Base-by-base conservation (phyloP, 2,329 filamentous ascomycete species). In the Colletotrichum sp. region DNA sequence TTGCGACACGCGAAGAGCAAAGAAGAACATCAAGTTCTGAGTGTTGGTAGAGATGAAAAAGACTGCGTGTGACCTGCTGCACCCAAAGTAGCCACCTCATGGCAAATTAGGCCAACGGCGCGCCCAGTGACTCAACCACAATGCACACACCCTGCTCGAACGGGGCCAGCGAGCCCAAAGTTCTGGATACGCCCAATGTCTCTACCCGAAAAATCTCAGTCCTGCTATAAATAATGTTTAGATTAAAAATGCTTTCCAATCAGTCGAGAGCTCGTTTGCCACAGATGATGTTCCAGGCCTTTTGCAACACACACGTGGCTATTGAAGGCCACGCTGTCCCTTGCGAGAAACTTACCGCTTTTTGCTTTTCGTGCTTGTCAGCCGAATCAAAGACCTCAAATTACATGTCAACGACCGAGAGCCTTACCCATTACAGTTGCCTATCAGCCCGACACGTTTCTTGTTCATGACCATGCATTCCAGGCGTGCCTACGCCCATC, bases 401-500 rank as follows among this genome's bases (percentile, higher is more conserved):
- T 43, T 21, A 12, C 60, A 38, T 57, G 26, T n/a, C 60, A 28
- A 32, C 24, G 36, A 6, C 60, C 60, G 21, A 28, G 15, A 13
- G 55, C 36, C 18, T 34, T 34, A 28, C 52, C 64, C n/a, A 36
- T 15, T 43, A 6, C 16, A 21, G 16, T 66, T 34, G 61, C 36
- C 28, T 36, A 21, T 72, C 55, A 18, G 36, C 36, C 34, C 9
- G 24, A 55, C 28, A 30, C 15, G 16, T 72, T 73, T 69, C 71
- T 73, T 69, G 38, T 69, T 63, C 65, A 38, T 69, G 34, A 57
- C 34, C 36, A 63, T 63, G 71, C 71, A 69, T 38, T 69, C 24
- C 38, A 18, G 43, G n/a, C 55, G 18, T 26, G 55, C 65, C 12
- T 26, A 15, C 36, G 36, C 36, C 38, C 28, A 61, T 63, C n/a